Percentiles rank a stretch among this genome's conserved stretches.
Evolutionary conservation across 495 filamentous ascomycete genomes (phyloP).

Genomic region (Aspergillus saccharolyticus): DNA sequence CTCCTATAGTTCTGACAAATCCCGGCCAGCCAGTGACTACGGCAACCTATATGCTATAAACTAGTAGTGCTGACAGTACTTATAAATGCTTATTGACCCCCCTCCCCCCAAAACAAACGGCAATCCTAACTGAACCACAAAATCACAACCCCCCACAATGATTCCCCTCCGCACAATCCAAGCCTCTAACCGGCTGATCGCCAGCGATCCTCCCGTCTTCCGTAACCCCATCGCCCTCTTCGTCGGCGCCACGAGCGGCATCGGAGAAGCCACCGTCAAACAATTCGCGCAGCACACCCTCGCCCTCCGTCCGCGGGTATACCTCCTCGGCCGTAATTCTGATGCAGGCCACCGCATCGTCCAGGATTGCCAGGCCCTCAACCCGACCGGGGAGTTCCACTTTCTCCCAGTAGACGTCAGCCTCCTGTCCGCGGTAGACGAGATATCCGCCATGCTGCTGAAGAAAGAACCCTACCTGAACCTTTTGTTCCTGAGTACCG

Average conservation of each 20-base stretch:
- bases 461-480: conserved; percentile 60
- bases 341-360: conserved; percentile 42
- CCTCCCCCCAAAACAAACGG: too few relatives aligned
- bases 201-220: conserved; percentile 25
- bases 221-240: conserved; percentile 48
- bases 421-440: conserved; percentile 53
- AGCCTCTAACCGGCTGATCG: background rate
- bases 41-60: too few relatives aligned
- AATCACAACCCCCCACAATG: conserved; percentile 2
- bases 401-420: conserved; percentile 56
- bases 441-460: conserved; percentile 50
- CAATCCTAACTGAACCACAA: too few relatives aligned
- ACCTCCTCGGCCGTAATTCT: conserved; percentile 38
- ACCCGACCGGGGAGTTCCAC: conserved; percentile 30
- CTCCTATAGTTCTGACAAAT: too few relatives aligned
- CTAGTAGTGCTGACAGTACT: too few relatives aligned
- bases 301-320: conserved; percentile 22
- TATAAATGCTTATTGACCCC: too few relatives aligned
- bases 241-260: conserved; percentile 56
- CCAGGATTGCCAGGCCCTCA: conserved; percentile 31
- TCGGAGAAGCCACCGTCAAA: conserved; percentile 51
- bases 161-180: background rate
- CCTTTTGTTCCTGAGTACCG: conserved; percentile 43
- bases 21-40: too few relatives aligned
- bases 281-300: conserved; percentile 34